Evolutionary conservation across 2,329 filamentous ascomycete species (phyloP), one percentile per base, ranked within the genome.

Genomic region (Chlorencoelia australis): DNA sequence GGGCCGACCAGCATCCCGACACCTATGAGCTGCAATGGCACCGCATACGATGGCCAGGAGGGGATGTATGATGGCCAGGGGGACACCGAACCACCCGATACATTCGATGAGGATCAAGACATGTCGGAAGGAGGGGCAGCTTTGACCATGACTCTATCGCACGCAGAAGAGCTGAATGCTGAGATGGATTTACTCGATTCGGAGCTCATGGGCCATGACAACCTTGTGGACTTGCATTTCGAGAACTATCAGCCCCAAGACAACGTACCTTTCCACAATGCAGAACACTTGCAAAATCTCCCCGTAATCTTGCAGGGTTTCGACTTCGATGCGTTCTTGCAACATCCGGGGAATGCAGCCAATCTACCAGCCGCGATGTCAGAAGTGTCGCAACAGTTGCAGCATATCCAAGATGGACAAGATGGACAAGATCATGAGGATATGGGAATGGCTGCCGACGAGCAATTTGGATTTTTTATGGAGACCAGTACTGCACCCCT

Each of bases 361-460:
- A 49, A 43, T 36, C 34, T 55, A 13, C 48, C 48, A 25, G 31
- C 46, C 30, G 41, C 51, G 10, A 50, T 55, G 47, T 52, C 48
- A 5, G 47, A 45, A 11, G 45, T 55, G 11, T 49, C 50, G 21
- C 48, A 49, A 30, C 52, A 56, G 39, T 35, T 54, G 26, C 52
- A 56, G 21, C 43, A 56, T 26, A 35, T 54, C 18, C 54, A 56
- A 34, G 48, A 51, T 42, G 51, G 41, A 13, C 49, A 55, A 37
- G 46, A 50, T 19, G 45, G 52, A 42, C 45, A 34, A 15, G 49
- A 50, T 28, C 33, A 43, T 10, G 42, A 40, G 8, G 40, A 41
- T 7, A 26, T 30, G 7, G 21, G 21, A 24, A 24, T 15, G 7
- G 10, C 32, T 22, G 18, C 20, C 38, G 43, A 47, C 29, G 44